Conservation (phyloP, 805 yeast species). For the Ogataea ramenticola region DNA sequence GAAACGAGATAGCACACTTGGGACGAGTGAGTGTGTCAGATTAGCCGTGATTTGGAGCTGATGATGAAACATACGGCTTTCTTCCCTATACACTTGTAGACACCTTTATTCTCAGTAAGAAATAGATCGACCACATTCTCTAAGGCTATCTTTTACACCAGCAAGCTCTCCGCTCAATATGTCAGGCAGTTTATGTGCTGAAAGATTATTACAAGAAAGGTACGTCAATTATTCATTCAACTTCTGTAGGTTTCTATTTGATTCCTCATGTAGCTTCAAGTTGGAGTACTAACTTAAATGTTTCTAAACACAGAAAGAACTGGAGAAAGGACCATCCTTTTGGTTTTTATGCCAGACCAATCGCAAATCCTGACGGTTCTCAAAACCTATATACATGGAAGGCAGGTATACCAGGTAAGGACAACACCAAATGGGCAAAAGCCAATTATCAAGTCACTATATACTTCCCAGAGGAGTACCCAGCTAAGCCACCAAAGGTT, state of each 20-base stretch:
- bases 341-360: slow-evolving; percentile 92
- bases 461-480: slow-evolving; percentile 83
- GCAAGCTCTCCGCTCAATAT: no score
- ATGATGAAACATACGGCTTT: no score
- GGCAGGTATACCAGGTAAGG: slow-evolving; percentile 94
- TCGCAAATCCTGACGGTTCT: slow-evolving; percentile 71
- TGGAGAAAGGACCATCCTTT: slow-evolving; percentile 99
- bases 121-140: no score
- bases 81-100: no score
- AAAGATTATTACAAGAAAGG: slow-evolving; percentile 85
- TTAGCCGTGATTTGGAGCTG: no score
- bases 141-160: no score
- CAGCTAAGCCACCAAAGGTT: slow-evolving; percentile 94
- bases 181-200: slow-evolving; percentile 46
- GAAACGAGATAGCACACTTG: no score
- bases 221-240: slow-evolving; percentile 19
- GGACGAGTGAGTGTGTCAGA: no score
- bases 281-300: no score
- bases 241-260: background rate
- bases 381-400: slow-evolving; percentile 83
- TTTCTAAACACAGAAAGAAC: slow-evolving; percentile 63
- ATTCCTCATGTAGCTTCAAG: no score
- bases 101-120: no score
- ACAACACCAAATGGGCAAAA: slow-evolving; percentile 79
- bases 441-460: slow-evolving; percentile 85